phyloP scores from a whole-genome alignment of 257 asterid genomes.

The Nicotiana tomentosiformis region DNA sequence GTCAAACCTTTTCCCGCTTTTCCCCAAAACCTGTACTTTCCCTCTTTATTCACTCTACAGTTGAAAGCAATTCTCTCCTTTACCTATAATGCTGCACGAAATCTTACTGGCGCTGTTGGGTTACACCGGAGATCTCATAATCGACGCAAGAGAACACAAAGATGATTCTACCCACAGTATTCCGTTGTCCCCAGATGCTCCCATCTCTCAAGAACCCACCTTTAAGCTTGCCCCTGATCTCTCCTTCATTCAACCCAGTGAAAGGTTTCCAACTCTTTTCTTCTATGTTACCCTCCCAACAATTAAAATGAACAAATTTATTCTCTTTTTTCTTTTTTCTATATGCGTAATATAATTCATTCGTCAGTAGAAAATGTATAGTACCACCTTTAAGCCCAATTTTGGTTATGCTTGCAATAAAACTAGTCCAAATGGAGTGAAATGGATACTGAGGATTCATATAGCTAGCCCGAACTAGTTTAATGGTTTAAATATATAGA shows the following conservation, averaged over 20 bases:
- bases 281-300: background rate
- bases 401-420: background rate
- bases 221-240: slow-evolving; percentile 90
- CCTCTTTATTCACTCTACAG: background rate
- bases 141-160: slow-evolving; percentile 65
- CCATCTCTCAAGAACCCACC: slow-evolving; percentile 59
- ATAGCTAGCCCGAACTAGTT: background rate
- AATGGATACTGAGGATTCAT: background rate
- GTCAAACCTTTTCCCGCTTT: background rate
- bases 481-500: background rate
- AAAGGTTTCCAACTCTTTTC: slow-evolving; percentile 38
- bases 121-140: slow-evolving; percentile 93
- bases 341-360: background rate
- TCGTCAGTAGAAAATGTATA: background rate
- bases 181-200: slow-evolving; percentile 52
- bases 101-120: slow-evolving; percentile 77
- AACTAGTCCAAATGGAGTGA: background rate
- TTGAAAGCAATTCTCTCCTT: background rate
- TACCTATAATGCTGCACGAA: slow-evolving; percentile 74
- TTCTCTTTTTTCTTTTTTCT: background rate
- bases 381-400: background rate
- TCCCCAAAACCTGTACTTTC: background rate
- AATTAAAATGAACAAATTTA: too few relatives aligned
- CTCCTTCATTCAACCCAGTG: slow-evolving; percentile 78
- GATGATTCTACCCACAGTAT: slow-evolving; percentile 35